Evolutionary conservation across 331 rosid species (phyloP).

Genomic region (Stylosanthes scabra): DNA sequence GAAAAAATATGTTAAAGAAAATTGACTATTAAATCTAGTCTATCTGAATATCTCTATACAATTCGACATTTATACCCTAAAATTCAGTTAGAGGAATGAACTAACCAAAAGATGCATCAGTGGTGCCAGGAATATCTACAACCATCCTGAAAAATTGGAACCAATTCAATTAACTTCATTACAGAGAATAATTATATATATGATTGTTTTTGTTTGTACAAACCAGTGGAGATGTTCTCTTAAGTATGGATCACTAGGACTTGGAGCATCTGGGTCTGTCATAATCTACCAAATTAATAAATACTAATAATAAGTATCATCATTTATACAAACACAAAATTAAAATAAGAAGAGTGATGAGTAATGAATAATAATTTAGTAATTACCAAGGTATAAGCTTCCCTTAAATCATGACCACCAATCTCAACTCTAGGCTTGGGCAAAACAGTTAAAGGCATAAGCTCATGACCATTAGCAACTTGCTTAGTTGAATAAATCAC

Average conservation of each 20-base stretch:
- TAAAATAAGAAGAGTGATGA: not conserved
- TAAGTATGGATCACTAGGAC: slow-evolving; percentile 87
- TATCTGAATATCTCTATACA: too few species aligned
- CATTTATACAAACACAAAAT: not conserved
- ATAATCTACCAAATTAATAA: slow-evolving; percentile 56
- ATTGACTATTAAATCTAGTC: too few species aligned
- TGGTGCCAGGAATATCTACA: slow-evolving; percentile 92
- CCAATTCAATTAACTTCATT: not conserved
- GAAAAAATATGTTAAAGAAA: too few species aligned
- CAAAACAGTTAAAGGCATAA: slow-evolving; percentile 64
- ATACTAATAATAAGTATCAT: slow-evolving; percentile 10
- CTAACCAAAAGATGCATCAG: slow-evolving; percentile 86
- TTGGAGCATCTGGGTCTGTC: slow-evolving; percentile 98
- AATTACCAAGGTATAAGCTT: slow-evolving; percentile 79
- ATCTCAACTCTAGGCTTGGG: slow-evolving; percentile 79
- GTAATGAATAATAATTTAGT: not conserved
- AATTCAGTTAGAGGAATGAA: slow-evolving; percentile 8
- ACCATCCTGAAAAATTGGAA: slow-evolving; percentile 72
- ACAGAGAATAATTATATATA: not conserved
- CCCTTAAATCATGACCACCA: slow-evolving; percentile 81
- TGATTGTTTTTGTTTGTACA: slow-evolving; percentile 34
- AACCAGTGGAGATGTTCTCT: slow-evolving; percentile 95
- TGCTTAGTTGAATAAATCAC: slow-evolving; percentile 70
- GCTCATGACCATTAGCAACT: slow-evolving; percentile 83
- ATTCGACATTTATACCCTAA: too few species aligned